Evolutionary conservation across 139 green algal genomes (phyloP).

Genomic region (Eudorina sp.): DNA sequence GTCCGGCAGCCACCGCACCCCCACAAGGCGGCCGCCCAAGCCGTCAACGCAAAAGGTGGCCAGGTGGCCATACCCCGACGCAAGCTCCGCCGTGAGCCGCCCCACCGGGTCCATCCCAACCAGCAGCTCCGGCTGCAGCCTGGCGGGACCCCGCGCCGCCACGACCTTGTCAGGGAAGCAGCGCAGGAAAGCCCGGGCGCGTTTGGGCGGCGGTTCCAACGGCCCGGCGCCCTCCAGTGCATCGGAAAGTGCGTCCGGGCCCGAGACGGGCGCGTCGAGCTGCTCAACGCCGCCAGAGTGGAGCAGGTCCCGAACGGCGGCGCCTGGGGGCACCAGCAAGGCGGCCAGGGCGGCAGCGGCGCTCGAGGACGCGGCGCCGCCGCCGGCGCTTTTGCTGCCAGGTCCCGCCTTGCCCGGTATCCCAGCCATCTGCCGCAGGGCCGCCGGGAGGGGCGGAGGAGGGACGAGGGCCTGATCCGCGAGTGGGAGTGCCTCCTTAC

Average conservation of each 20-base stretch:
- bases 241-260: conserved; percentile 44
- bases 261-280: not conserved
- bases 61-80: conserved; percentile 65
- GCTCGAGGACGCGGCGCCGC: not conserved
- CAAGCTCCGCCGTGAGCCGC: conserved; percentile 59
- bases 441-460: not conserved
- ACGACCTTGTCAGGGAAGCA: conserved; percentile 66
- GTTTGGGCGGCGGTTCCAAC: conserved; percentile 51
- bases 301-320: conserved; percentile 11
- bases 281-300: not conserved
- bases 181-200: conserved; percentile 56
- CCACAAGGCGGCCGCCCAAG: conserved; percentile 67
- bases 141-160: conserved; percentile 37
- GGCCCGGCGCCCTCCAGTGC: conserved; percentile 22
- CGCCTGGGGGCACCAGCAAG: conserved; percentile 19
- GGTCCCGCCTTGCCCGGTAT: too few relatives aligned
- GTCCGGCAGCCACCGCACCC: conserved; percentile 72
- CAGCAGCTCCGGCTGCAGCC: conserved; percentile 80
- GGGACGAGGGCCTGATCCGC: conserved; percentile 23
- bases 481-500: conserved; percentile 72
- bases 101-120: conserved; percentile 84
- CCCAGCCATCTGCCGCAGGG: not conserved
- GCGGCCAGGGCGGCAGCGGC: not conserved
- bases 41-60: conserved; percentile 74
- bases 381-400: too few relatives aligned